A percentile compares a stretch with the other conserved stretches of the same genome.
These are phyloP conservation scores for Zoysia matrella DNA, from an alignment of 202 grass and related monocot genomes.

Conservation along the genomic window DNA sequence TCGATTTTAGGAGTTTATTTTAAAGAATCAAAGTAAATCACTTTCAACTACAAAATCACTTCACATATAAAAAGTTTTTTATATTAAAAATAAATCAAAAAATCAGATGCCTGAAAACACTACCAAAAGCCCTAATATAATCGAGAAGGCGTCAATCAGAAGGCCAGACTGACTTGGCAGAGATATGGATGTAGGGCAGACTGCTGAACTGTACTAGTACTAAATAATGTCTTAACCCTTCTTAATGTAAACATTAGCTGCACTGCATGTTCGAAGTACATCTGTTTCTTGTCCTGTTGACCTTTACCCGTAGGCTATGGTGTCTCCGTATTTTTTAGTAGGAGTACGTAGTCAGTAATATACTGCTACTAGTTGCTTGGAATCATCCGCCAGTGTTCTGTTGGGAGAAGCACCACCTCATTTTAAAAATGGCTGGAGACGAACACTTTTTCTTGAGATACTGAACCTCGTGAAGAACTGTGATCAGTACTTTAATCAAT, in stretches of 20 bases:
- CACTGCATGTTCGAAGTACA: constrained; percentile 38
- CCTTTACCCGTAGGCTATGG: neutral
- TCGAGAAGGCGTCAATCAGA: constrained; percentile 34
- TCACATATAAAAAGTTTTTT: too few species aligned
- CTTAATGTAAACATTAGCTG: constrained; percentile 30
- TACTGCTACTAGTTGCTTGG: constrained; percentile 18
- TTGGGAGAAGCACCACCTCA: constrained; percentile 10
- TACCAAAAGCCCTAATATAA: neutral
- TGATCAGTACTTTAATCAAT: constrained; percentile 10
- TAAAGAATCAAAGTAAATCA: too few species aligned
- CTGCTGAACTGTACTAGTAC: neutral
- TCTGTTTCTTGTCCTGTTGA: constrained; percentile 41
- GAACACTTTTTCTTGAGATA: constrained; percentile 31
- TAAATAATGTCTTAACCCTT: constrained; percentile 49
- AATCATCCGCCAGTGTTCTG: constrained; percentile 33
- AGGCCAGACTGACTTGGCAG: constrained; percentile 31
- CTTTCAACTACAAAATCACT: too few species aligned
- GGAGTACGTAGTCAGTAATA: neutral
- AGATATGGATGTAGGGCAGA: constrained; percentile 28
- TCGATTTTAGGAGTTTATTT: too few species aligned
- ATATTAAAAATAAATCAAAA: too few species aligned
- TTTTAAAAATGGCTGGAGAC: constrained; percentile 18
- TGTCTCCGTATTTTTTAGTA: neutral
- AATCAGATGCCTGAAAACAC: too few species aligned
- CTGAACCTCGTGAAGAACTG: constrained; percentile 1